Evolutionary conservation across 78 protist genomes (phyloP).

Genomic region (Paratrimastix pyriformis): DNA sequence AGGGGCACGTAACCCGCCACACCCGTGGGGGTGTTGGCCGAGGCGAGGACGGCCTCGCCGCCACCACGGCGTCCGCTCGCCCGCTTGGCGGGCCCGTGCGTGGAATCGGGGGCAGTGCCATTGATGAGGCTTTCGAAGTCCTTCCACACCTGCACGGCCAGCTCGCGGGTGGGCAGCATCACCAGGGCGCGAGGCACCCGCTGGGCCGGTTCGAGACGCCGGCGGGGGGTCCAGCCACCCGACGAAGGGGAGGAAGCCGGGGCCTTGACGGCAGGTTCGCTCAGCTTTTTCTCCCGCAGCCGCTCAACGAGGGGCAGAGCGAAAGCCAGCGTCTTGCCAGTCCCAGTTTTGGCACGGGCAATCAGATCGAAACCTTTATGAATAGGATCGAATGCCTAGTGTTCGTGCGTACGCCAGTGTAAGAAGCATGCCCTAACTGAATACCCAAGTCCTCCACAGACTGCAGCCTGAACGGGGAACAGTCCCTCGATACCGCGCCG

Average conservation of each 20-base stretch:
- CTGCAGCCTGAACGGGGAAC: too few relatives aligned
- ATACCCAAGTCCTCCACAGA: too few relatives aligned
- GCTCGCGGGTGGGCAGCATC: slow-evolving; percentile 49
- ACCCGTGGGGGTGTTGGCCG: neutral
- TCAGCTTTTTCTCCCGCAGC: neutral
- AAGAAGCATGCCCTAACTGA: too few relatives aligned
- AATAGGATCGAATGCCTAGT: slow-evolving; percentile 36
- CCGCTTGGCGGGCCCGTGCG: too few relatives aligned
- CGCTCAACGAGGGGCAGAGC: slow-evolving; percentile 15
- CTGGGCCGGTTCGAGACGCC: too few relatives aligned
- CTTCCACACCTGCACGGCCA: slow-evolving; percentile 33
- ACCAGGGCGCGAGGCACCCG: slow-evolving; percentile 22
- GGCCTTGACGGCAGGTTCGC: too few relatives aligned
- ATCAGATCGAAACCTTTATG: slow-evolving; percentile 42
- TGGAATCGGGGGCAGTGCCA: slow-evolving; percentile 2
- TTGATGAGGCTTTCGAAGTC: neutral
- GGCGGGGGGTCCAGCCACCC: too few relatives aligned
- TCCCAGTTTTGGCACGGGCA: slow-evolving; percentile 40
- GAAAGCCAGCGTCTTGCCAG: slow-evolving; percentile 29
- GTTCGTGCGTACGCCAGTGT: too few relatives aligned
- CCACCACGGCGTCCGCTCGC: neutral
- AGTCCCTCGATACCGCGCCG: too few relatives aligned
- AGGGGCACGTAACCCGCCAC: neutral
- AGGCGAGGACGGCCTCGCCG: neutral
- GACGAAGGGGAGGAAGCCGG: too few relatives aligned